Evolutionary conservation across 2,329 filamentous ascomycete species (phyloP).

Genomic region (Colletotrichum brevisporum): DNA sequence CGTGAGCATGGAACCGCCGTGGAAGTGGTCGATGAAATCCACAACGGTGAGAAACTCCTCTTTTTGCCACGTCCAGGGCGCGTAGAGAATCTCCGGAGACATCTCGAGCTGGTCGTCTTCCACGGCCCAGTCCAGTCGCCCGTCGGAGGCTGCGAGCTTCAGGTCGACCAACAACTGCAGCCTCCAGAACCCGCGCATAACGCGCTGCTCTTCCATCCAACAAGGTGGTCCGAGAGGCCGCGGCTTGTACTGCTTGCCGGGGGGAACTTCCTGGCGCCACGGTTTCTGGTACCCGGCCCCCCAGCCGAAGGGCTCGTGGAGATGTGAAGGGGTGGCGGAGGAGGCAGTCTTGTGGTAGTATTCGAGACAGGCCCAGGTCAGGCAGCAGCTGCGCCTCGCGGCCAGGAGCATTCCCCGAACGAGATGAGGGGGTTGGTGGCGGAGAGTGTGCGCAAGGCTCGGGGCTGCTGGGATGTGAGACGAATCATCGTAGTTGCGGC

Average conservation of each 20-base stretch:
- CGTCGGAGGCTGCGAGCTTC: neutral
- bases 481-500: too few relatives aligned
- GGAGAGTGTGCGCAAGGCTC: neutral
- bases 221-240: neutral
- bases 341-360: constrained; percentile 7
- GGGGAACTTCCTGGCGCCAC: constrained; percentile 8
- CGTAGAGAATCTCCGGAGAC: neutral
- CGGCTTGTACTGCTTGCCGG: neutral
- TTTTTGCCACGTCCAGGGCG: constrained; percentile 14
- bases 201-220: constrained; percentile 33
- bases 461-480: constrained; percentile 1
- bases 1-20: neutral
- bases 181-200: constrained; percentile 34
- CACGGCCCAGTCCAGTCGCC: neutral
- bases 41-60: constrained; percentile 29
- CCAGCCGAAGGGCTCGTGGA: constrained; percentile 6
- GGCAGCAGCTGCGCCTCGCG: constrained; percentile 13
- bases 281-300: constrained; percentile 1
- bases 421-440: neutral
- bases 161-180: constrained; percentile 23
- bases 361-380: constrained; percentile 16
- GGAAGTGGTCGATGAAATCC: constrained; percentile 16
- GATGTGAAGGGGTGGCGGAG: constrained; percentile 11
- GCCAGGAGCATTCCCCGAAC: constrained; percentile 1
- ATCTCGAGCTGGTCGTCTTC: neutral